Evolutionary conservation across 164 flowering plant species (phyloP).

Genomic region (Houttuynia cordata): DNA sequence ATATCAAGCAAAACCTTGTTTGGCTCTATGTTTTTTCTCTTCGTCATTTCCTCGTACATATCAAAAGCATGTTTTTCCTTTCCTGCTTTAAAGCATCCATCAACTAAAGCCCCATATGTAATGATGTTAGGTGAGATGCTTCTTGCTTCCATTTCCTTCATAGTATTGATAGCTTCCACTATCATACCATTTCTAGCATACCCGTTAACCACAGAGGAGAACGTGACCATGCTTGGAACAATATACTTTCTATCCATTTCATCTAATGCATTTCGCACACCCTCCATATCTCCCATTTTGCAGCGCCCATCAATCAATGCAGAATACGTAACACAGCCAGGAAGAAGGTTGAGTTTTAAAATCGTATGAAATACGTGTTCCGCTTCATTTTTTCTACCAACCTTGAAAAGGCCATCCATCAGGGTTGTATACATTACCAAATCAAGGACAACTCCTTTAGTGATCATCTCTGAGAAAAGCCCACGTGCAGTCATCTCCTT

Average conservation of each 20-base stretch:
- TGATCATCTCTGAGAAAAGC: slow-evolving; percentile 53
- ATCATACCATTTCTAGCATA: slow-evolving; percentile 54
- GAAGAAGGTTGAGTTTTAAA: slow-evolving; percentile 24
- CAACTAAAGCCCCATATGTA: slow-evolving; percentile 46
- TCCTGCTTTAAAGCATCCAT: slow-evolving; percentile 63
- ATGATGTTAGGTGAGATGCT: slow-evolving; percentile 48
- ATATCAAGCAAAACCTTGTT: slow-evolving; percentile 50
- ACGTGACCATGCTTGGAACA: slow-evolving; percentile 46
- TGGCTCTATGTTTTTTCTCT: slow-evolving; percentile 31
- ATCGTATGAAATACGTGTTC: slow-evolving; percentile 38
- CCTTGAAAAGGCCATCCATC: slow-evolving; percentile 76
- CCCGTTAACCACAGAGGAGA: slow-evolving; percentile 57
- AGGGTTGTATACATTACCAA: slow-evolving; percentile 44
- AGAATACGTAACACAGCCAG: slow-evolving; percentile 52
- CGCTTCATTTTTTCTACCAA: slow-evolving; percentile 51
- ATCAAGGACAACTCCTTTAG: slow-evolving; percentile 59
- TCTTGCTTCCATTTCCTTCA: slow-evolving; percentile 37
- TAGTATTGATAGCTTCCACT: slow-evolving; percentile 35
- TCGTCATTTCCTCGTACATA: slow-evolving; percentile 51
- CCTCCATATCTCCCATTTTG: slow-evolving; percentile 51
- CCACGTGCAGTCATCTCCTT: slow-evolving; percentile 25
- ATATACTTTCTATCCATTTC: slow-evolving; percentile 47
- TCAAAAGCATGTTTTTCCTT: slow-evolving; percentile 39
- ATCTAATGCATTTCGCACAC: slow-evolving; percentile 34
- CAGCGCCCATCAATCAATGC: slow-evolving; percentile 61